A percentile compares a stretch with the other conserved stretches of the same genome.
phyloP scores from a whole-genome alignment of 2,329 filamentous ascomycete species.

The Ceratocystis eucalypticola region DNA sequence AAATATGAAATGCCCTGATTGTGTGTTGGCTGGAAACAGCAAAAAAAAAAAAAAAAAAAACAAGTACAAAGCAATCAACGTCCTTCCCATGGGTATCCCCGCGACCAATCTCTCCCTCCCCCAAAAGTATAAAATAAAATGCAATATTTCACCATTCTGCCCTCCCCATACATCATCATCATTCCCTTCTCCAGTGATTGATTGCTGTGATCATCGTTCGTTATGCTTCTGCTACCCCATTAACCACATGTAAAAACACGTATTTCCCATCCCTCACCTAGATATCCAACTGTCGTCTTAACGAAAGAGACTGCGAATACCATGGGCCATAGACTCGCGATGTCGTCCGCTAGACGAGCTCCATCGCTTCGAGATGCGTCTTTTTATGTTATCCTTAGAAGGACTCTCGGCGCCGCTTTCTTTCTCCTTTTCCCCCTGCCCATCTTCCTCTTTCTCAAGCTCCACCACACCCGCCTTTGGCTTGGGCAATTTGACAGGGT shows the following conservation, averaged over 20 bases:
- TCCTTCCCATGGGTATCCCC: slow-evolving; percentile 1
- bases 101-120: not conserved
- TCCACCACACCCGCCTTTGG: not conserved
- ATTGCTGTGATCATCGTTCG: not conserved
- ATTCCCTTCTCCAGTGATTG: not conserved
- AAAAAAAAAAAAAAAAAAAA: not conserved
- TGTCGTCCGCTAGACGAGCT: slow-evolving; percentile 14
- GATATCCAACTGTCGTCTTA: not conserved
- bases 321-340: slow-evolving; percentile 16
- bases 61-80: not conserved
- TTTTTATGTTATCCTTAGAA: slow-evolving; percentile 4
- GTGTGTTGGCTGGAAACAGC: not conserved
- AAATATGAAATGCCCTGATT: not conserved
- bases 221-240: not conserved
- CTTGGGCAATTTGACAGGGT: not conserved
- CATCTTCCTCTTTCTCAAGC: not conserved
- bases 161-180: not conserved
- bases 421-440: not conserved
- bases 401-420: not conserved
- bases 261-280: not conserved
- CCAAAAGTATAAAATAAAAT: not conserved
- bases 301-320: slow-evolving; percentile 17
- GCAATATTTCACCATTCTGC: not conserved
- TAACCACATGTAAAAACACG: too few species aligned
- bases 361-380: slow-evolving; percentile 16